Conservation (phyloP, 2,329 filamentous ascomycete species). For the Pyricularia grisea region DNA sequence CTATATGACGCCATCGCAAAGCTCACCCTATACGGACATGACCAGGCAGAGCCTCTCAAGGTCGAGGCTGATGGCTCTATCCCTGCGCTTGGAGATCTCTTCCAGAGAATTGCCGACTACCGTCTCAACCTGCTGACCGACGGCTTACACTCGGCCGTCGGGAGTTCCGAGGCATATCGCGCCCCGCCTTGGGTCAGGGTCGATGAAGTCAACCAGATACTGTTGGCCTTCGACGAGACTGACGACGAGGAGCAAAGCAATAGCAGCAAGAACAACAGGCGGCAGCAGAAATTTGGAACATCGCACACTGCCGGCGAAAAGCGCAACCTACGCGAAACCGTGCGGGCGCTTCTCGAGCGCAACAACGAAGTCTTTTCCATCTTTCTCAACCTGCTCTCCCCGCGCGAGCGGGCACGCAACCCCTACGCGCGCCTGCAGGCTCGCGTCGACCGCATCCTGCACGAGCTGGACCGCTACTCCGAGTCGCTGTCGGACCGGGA, state of each 20-base stretch:
- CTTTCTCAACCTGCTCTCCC: too few species aligned
- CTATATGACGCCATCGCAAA: slow-evolving; percentile 42
- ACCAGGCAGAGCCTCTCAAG: too few species aligned
- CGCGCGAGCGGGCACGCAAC: too few species aligned
- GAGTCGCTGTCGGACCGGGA: too few species aligned
- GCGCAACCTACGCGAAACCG: slow-evolving; percentile 37
- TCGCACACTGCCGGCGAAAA: slow-evolving; percentile 6
- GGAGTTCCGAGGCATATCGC: slow-evolving; percentile 18
- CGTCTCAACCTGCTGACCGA: slow-evolving; percentile 42
- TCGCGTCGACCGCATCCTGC: too few species aligned
- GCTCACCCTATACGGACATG: slow-evolving; percentile 16
- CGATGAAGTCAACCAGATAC: too few species aligned
- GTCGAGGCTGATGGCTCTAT: not conserved
- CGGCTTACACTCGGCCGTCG: slow-evolving; percentile 38
- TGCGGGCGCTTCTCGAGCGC: slow-evolving; percentile 43
- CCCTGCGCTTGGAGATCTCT: slow-evolving; percentile 31
- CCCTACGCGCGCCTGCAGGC: too few species aligned
- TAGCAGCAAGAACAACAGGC: too few species aligned
- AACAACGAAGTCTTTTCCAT: slow-evolving; percentile 41
- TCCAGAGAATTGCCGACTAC: slow-evolving; percentile 36
- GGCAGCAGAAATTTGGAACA: slow-evolving; percentile 8
- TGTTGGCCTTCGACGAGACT: too few species aligned
- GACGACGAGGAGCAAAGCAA: too few species aligned
- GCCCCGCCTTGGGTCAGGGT: slow-evolving; percentile 1
- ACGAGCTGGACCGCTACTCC: too few species aligned